Evolutionary conservation across 1,284 basidiomycete genomes (phyloP), one percentile per base, ranked within the genome.

Genomic region (Austroboletus niveus): DNA sequence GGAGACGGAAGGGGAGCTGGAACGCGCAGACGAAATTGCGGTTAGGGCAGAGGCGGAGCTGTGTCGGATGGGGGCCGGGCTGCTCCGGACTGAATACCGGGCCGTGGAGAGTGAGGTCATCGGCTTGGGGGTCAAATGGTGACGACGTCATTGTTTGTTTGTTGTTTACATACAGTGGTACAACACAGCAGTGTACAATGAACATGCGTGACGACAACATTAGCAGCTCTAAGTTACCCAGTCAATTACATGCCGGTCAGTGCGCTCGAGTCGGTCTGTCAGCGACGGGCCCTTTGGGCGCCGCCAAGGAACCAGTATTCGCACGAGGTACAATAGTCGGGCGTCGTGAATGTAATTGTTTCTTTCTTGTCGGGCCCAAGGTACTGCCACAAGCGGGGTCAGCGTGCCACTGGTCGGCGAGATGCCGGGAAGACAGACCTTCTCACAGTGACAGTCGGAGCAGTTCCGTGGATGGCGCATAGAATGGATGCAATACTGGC

Each of bases 101-200:
- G 90, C 89, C 22, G 92, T 98, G 0, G 90, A 92, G 70, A 91
- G 86, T 68, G 92, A 96, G 65, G 85, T 94, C 38, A 72, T 89
- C 40, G 86, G 87, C 12, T 73, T 93, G 45, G 86, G 88, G 11
- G 92, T 94, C 8, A 85, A 87, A 61, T 94, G 92, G 92, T 94
- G 74, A 73, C 53, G 48, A 55, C 52, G 55, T 54, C 51, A 65
- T 51, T 24, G 55, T 30, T 35, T 43, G 5, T 41, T 42, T 42
- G 40, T 35, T 22, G 36, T 43, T 43, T 52, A 55, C 50, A 60
- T 54, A 62, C 51, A 57, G 31, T 14, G n/a, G 17, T 43, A 43
- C 29, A 43, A 43, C 30, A 31, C 3, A 15, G n/a, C 24, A 29
- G 22, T 29, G 27, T 5, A 27, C 27, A 29, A 29, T 29, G 24